phyloP scores from a whole-genome alignment of 176 grass and related monocot species.

The Lolium perenne region DNA sequence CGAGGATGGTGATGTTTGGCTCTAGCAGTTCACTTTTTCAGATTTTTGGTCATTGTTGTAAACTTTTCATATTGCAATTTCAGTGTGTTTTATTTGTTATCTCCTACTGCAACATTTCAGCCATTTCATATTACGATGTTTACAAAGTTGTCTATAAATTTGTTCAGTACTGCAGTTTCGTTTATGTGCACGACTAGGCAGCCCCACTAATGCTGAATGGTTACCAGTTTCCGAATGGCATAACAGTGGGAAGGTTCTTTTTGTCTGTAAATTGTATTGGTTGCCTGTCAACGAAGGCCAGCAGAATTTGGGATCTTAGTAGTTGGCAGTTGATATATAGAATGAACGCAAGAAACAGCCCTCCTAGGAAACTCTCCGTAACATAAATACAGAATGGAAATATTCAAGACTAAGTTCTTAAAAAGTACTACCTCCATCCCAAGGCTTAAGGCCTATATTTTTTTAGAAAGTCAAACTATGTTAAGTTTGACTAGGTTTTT shows the following conservation, averaged over 20 bases:
- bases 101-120: background rate
- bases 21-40: conserved; percentile 4
- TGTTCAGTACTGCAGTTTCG: conserved; percentile 8
- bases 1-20: conserved; percentile 17
- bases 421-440: too few relatives aligned
- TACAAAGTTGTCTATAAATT: background rate
- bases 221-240: background rate
- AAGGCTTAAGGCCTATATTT: too few relatives aligned
- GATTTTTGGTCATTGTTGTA: background rate
- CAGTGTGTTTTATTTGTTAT: conserved; percentile 23
- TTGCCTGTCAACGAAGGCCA: conserved; percentile 21
- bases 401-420: background rate
- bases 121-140: background rate
- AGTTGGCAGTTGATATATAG: conserved; percentile 4
- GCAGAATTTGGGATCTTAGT: background rate
- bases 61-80: background rate
- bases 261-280: background rate
- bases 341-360: conserved; percentile 25
- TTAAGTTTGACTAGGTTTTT: too few relatives aligned
- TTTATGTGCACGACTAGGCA: background rate
- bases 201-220: background rate
- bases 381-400: background rate
- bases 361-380: background rate
- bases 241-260: background rate
- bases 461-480: too few relatives aligned